A percentile compares a stretch with the other conserved stretches of the same genome.
Evolutionary conservation across 306 rosid genomes (phyloP).

Genomic region (Ammopiptanthus mongolicus): DNA sequence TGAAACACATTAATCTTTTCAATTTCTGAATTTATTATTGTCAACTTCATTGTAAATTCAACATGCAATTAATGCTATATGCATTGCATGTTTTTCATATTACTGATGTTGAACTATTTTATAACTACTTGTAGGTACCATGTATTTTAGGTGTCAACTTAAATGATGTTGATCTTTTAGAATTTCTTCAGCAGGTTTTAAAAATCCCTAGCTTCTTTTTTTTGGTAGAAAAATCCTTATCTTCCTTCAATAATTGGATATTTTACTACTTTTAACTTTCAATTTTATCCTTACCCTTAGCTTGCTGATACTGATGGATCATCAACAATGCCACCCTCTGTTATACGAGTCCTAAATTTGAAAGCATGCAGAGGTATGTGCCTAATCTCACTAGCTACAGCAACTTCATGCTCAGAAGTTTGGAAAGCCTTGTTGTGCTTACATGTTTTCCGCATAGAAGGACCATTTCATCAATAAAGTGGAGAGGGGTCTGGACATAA

Average conservation of each 20-base stretch:
- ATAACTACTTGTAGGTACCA: constrained; percentile 62
- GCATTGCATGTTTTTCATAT: background rate
- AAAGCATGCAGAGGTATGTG: constrained; percentile 92
- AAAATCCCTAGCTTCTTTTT: background rate
- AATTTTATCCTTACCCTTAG: constrained; percentile 34
- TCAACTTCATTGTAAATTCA: background rate
- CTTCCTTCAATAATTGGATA: background rate
- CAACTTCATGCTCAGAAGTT: background rate
- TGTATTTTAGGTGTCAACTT: constrained; percentile 82
- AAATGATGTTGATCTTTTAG: constrained; percentile 77
- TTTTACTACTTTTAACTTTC: background rate
- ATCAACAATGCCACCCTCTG: constrained; percentile 81
- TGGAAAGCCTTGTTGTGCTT: constrained; percentile 5
- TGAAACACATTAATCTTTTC: background rate
- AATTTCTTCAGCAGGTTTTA: constrained; percentile 94
- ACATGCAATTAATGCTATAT: background rate
- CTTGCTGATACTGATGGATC: constrained; percentile 94
- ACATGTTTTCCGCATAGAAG: background rate
- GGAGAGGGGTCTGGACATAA: background rate
- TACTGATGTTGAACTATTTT: constrained; percentile 14
- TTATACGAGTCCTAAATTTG: constrained; percentile 71
- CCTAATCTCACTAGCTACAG: background rate
- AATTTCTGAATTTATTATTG: background rate
- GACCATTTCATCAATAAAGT: background rate
- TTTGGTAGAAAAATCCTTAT: too few species aligned